Base-by-base conservation (phyloP, 2,329 filamentous ascomycete species). In the Exophiala aquamarina region DNA sequence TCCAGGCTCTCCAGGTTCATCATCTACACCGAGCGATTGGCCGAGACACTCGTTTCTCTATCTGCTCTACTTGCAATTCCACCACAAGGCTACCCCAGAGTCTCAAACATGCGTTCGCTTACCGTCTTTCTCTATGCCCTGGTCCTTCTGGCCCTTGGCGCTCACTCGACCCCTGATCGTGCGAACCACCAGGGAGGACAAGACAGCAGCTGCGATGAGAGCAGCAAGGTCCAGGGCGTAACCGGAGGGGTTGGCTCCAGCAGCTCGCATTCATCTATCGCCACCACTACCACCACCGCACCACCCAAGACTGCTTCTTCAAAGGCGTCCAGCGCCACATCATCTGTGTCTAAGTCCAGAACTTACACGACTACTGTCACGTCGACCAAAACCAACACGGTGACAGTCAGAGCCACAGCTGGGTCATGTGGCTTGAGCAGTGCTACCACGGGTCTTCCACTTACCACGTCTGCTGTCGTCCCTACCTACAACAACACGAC, bases 321-420 rank as follows among this genome's bases (percentile, higher is more conserved):
- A n/a, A n/a, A n/a, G n/a, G n/a, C n/a, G n/a, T n/a, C n/a, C n/a
- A n/a, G n/a, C n/a, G n/a, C n/a, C n/a, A n/a, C n/a, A 38, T 19
- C 28, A 49, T 37, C 33, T 47, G 31, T 11, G 11, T 26, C 23
- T 11, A 6, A 6, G 11, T 19, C 35, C 9, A 37, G 14, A 4
- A 37, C 35, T 18, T 8, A 19, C 19, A 55, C 49, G 18, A 47
- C 39, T 3, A 52, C 52, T 17, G 40, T 55, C 32, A 55, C 52
- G 8, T 55, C 45, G 42, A 52, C 48, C 5, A 49, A 42, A 15
- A 55, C 52, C 35, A 49, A 42, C 31, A 52, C 42, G n/a, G 36
- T 52, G 9, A 55, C 45, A 15, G 48, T 55, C 23, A 47, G 32
- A 23, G 40, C 23, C 11, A 6, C 23, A 26, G 38, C 32, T 13